Evolutionary conservation across 129 eudicot species (phyloP).

Genomic region (Chrysanthemum makinoi): DNA sequence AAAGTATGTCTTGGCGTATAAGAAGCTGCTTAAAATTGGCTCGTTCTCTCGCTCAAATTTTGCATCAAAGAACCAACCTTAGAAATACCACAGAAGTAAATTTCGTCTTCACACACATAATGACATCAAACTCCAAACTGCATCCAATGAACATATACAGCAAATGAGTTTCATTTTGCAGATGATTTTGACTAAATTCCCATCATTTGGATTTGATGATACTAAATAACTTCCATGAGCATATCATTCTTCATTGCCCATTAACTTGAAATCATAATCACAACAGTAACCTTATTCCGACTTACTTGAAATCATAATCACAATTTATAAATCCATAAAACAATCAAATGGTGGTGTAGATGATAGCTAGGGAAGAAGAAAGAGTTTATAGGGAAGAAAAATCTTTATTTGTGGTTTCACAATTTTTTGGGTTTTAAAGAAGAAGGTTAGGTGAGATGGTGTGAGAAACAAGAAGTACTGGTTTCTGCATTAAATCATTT

Average conservation of each 20-base stretch:
- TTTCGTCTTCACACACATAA: background rate
- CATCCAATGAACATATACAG: constrained; percentile 4
- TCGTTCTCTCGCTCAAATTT: constrained; percentile 68
- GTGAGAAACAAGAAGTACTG: no score
- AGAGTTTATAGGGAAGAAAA: no score
- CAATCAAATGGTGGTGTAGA: no score
- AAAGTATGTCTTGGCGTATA: constrained; percentile 62
- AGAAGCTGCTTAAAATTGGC: constrained; percentile 70
- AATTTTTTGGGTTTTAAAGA: no score
- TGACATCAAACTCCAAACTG: background rate
- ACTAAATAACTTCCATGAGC: constrained; percentile 14
- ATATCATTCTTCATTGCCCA: background rate
- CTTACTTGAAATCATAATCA: no score
- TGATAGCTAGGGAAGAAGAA: no score
- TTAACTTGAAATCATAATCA: no score
- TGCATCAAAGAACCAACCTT: constrained; percentile 19
- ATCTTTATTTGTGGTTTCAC: no score
- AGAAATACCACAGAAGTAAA: constrained; percentile 2
- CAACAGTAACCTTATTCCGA: constrained; percentile 1
- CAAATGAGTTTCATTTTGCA: constrained; percentile 2
- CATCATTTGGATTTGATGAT: constrained; percentile 4
- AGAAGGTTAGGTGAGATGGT: no score
- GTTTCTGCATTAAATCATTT: no score
- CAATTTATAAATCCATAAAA: no score
- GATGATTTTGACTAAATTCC: background rate